phyloP scores from a whole-genome alignment of 2,329 filamentous ascomycete genomes.

The Aspergillus bombycis region DNA sequence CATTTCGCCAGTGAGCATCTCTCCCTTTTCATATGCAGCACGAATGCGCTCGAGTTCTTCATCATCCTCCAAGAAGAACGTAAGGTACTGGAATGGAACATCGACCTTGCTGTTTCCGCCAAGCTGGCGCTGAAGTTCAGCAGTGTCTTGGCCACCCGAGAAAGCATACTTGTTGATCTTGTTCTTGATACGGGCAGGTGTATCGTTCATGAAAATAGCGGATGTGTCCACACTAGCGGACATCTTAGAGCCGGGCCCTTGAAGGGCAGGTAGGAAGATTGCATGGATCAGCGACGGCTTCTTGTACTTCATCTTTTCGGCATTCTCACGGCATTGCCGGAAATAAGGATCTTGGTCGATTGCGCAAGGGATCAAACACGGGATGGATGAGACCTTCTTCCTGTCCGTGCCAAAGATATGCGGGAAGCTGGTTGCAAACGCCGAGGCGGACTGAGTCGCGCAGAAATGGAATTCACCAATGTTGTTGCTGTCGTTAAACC shows the following conservation, averaged over 20 bases:
- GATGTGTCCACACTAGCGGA: constrained; percentile 75
- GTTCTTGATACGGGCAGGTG: constrained; percentile 81
- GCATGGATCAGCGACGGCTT: constrained; percentile 89
- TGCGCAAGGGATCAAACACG: constrained; percentile 78
- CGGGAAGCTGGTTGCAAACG: constrained; percentile 74
- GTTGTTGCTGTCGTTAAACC: constrained; percentile 60
- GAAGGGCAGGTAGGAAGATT: constrained; percentile 85
- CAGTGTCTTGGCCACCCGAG: constrained; percentile 79
- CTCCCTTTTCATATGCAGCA: constrained; percentile 65
- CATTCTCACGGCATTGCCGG: constrained; percentile 69
- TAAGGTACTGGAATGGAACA: constrained; percentile 89
- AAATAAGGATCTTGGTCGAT: constrained; percentile 70
- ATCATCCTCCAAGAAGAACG: constrained; percentile 90
- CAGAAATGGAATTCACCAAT: constrained; percentile 50
- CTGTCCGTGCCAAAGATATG: constrained; percentile 80
- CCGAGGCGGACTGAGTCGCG: constrained; percentile 33
- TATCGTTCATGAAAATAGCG: constrained; percentile 90
- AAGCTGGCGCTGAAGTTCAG: constrained; percentile 77
- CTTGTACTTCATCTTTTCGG: constrained; percentile 69
- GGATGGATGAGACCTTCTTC: constrained; percentile 72
- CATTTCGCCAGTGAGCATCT: constrained; percentile 84
- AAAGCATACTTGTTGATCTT: constrained; percentile 95
- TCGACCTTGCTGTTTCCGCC: constrained; percentile 90
- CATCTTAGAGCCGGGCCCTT: constrained; percentile 94
- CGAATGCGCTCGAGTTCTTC: constrained; percentile 62